Base-by-base conservation (phyloP, 73 alveolate species). In the Paramecium bursaria region DNA sequence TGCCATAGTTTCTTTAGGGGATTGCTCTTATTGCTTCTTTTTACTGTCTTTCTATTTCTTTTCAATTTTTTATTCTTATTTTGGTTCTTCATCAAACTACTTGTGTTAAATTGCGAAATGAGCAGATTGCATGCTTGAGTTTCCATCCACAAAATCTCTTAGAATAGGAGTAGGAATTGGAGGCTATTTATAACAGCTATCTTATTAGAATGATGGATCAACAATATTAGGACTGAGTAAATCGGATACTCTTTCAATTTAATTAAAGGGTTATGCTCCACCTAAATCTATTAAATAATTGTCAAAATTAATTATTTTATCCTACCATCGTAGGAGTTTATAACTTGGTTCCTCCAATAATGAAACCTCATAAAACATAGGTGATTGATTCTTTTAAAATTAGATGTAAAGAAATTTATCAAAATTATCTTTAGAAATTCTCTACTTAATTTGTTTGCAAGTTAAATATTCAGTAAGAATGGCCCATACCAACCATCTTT, bases 311-410 rank as follows among this genome's bases (percentile, higher is more conserved):
- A 35, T 15, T 2, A 67, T 27, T 67, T 19, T 67, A n/a, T 67
- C 82, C 22, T 33, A 42, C 10, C 26, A 35, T 67, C 82, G 33
- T 14, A 67, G 60, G 0, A 67, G 33, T 67, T 35, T 33, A 67
- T 39, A 67, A 30, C 22, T 19, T 11, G 82, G 82, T 2, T 67
- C 82, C 27, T 67, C 60, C 44, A 21, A 14, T 11, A 67, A 25
- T 2, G 17, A 21, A 4, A 67, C 82, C 44, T 67, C 60, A 67
- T 39, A 67, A 44, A 67, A 39, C 13, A 39, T 4, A n/a, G 82
- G 82, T 21, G 82, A 67, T 67, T 67, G 60, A 67, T 67, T 67
- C 44, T 67, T 67, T 42, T 67, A 23, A 14, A 67, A 67, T 33
- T 31, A 30, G 21, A 67, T 67, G 44, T 39, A 67, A 39, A 67